phyloP scores from a whole-genome alignment of 2,329 filamentous ascomycete species.

The Cercospora sp. region DNA sequence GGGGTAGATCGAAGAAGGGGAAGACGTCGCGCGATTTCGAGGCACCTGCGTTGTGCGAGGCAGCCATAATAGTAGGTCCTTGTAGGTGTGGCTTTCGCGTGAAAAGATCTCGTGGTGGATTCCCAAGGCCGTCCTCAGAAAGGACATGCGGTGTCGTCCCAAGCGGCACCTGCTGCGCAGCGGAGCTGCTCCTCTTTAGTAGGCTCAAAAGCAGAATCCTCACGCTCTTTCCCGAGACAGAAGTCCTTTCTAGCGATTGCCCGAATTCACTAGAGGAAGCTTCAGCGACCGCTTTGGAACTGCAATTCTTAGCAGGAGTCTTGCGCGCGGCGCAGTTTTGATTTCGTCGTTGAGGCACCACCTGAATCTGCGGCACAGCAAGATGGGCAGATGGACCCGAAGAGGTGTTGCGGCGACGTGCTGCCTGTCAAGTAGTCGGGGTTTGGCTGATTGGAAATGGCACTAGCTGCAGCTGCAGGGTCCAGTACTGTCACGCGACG shows the following conservation, averaged over 20 bases:
- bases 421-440: background rate
- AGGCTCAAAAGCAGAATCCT: background rate
- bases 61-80: background rate
- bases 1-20: constrained; percentile 20
- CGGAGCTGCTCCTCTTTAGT: background rate
- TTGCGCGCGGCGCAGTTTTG: background rate
- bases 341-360: background rate
- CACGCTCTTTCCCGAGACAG: background rate
- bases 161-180: background rate
- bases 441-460: no score
- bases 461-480: background rate
- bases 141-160: background rate
- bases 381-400: background rate
- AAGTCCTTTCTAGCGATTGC: background rate
- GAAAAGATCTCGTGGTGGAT: background rate
- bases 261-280: background rate
- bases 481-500: background rate
- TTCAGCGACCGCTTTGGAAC: background rate
- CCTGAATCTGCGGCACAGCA: background rate
- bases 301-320: background rate
- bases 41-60: background rate
- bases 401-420: background rate
- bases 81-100: background rate
- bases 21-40: constrained; percentile 27
- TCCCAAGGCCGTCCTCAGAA: background rate